Base-by-base conservation (phyloP, 192 early-diverging fungal genomes). In the Radiomyces spectabilis region DNA sequence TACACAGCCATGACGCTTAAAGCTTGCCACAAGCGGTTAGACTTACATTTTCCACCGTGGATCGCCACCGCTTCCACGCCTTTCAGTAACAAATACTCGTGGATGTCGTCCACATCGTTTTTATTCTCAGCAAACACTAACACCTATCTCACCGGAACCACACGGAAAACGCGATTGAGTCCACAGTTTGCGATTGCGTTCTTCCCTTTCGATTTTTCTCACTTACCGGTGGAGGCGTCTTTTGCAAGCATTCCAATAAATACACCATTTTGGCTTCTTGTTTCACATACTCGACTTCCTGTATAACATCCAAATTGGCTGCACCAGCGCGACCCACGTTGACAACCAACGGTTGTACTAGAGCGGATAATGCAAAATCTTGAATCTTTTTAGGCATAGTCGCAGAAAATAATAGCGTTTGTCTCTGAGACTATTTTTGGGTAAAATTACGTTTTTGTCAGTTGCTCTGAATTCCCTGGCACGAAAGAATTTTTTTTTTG, bases 71-170 rank as follows among this genome's bases (percentile, higher is more conserved):
- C 84, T 55, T 96, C 93, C 5, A 98, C 92, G 18, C 92, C 93
- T 58, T 97, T 98, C 26, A 95, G 61, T 46, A 98, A 74, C 22
- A 98, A 64, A 53, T 95, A 98, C 64, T 98, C 94, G 51, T 96
- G 91, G 35, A 98, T 97, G 66, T 98, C 95, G 57, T 98, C 96
- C 5, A 98, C 96, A 66, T 98, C 96, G 71, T 95, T 90, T 48
- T 98, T 96, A 73, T 97, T 98, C 55, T 98, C 96, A 9, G 94
- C 92, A 82, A 98, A 98, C 29, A 98, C 87, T 24, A 98, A 70
- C 0, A 95, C 87, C 78, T 80, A 57, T 12, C 19, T n/a, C n/a
- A n/a, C n/a, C n/a, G n/a, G n/a, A n/a, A n/a, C n/a, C n/a, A n/a
- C n/a, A n/a, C n/a, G n/a, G n/a, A n/a, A n/a, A n/a, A n/a, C n/a